A percentile compares a stretch with the other conserved stretches of the same genome.
These are phyloP conservation scores for Neoconidiobolus thromboides DNA, from an alignment of 371 early-diverging fungal species.

Conservation along the genomic window DNA sequence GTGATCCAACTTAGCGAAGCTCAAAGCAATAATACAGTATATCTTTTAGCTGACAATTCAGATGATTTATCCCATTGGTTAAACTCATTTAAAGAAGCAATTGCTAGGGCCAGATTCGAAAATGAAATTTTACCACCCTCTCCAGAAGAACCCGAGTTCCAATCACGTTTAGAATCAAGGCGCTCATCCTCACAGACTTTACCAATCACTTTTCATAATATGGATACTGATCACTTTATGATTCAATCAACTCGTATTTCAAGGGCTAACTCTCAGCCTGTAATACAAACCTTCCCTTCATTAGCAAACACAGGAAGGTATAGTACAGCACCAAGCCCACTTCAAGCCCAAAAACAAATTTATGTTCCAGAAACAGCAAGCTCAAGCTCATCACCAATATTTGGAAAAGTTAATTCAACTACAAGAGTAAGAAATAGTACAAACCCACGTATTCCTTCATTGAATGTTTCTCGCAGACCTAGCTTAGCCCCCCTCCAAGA, in stretches of 20 bases:
- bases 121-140: slow-evolving; percentile 4
- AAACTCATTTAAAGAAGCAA: slow-evolving; percentile 1
- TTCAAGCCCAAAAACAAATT: not conserved
- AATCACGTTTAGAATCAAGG: not conserved
- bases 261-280: slow-evolving; percentile 2
- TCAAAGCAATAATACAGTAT: not conserved
- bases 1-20: not conserved
- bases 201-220: slow-evolving; percentile 1
- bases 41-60: not conserved
- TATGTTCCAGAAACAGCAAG: not conserved
- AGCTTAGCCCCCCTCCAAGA: slow-evolving; percentile 4
- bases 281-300: not conserved
- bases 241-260: not conserved
- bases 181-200: slow-evolving; percentile 4
- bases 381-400: not conserved
- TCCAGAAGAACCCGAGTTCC: not conserved
- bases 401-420: no score
- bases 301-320: no score
- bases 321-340: not conserved
- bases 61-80: slow-evolving; percentile 3
- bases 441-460: not conserved
- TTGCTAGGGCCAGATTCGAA: slow-evolving; percentile 1
- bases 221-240: not conserved
- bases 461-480: not conserved
- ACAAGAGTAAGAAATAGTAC: not conserved